These are phyloP conservation scores for Pythium periplocum DNA, from an alignment of 352 stramenopile species.

Conservation along the genomic window DNA sequence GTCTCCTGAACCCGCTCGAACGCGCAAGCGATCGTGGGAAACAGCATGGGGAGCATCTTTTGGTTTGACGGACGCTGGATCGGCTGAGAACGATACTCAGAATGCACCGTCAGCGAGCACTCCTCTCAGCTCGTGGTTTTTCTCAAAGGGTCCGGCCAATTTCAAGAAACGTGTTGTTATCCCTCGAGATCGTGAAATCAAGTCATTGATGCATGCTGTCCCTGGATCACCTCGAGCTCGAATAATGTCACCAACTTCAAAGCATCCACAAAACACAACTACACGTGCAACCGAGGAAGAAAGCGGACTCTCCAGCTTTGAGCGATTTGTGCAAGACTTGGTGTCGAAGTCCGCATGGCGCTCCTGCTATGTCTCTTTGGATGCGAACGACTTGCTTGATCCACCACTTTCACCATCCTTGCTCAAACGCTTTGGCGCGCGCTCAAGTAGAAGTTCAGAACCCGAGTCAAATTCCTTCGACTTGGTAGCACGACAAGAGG, in stretches of 20 bases:
- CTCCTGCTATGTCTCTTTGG: constrained; percentile 49
- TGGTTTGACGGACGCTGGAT: constrained; percentile 16
- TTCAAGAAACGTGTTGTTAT: constrained; percentile 51
- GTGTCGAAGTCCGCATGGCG: constrained; percentile 41
- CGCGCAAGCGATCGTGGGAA: not conserved
- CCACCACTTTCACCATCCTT: constrained; percentile 33
- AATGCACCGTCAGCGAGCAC: constrained; percentile 14
- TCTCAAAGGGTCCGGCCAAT: constrained; percentile 54
- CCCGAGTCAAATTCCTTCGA: not conserved
- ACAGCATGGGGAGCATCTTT: constrained; percentile 51
- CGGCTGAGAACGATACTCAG: not conserved
- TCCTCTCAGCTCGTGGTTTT: constrained; percentile 62
- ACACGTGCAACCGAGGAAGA: not conserved
- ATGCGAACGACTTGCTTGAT: constrained; percentile 41
- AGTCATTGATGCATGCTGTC: not conserved
- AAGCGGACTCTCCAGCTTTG: constrained; percentile 2
- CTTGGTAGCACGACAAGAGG: not conserved
- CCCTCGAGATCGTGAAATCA: constrained; percentile 14
- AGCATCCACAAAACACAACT: not conserved
- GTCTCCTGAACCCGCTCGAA: not conserved
- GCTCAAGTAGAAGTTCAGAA: not conserved
- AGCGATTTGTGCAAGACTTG: constrained; percentile 41
- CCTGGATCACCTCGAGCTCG: constrained; percentile 12
- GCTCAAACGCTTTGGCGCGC: constrained; percentile 13
- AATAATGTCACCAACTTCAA: constrained; percentile 1